Evolutionary conservation across 495 filamentous ascomycete genomes (phyloP), one percentile per base, ranked within the genome.

Genomic region (Lasiosphaeriaceae sp.): DNA sequence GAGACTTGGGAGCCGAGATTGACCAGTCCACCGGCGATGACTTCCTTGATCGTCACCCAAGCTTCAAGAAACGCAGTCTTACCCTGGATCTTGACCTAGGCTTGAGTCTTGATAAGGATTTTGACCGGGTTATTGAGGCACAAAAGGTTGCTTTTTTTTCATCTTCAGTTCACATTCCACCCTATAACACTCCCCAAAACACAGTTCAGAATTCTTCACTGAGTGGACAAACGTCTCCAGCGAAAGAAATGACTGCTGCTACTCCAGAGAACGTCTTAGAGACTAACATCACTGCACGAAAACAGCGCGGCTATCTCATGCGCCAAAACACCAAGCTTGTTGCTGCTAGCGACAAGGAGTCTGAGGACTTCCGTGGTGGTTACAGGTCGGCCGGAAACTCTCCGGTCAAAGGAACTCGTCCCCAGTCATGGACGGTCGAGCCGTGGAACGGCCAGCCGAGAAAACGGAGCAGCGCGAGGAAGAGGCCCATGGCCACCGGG

Each of bases 231-330:
- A 54, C 52, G 55, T 65, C 63, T 55, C 48, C 35, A 35, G 23
- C 43, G 29, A 53, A 52, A 14, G 59, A 19, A 17, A 54, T 5
- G 39, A n/a, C 26, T 37, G 50, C 19, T 31, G 47, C 54, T n/a
- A 58, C 54, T 46, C 9, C 26, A 4, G 26, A 31, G 9, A 9
- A 31, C 26, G 58, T 52, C 43, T 39, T 34, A 47, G 50, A 49
- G 8, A 78, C 89, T 92, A 85, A 92, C 77, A 64, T 71, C 49
- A 63, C 56, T 54, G 58, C 69, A 45, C 73, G 63, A 16, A 74
- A 77, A 85, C 87, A 98, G 94, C 90, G 94, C 77, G 94, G 94
- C 20, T 98, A 98, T 64, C 81, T 98, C 29, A 97, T 97, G 94
- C 85, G 94, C 61, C 94, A 98, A 60, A 98, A 97, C 71, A 97